These are phyloP conservation scores for Yamadazyma buinensis DNA, from an alignment of 1,139 yeast genomes.

Conservation along the genomic window DNA sequence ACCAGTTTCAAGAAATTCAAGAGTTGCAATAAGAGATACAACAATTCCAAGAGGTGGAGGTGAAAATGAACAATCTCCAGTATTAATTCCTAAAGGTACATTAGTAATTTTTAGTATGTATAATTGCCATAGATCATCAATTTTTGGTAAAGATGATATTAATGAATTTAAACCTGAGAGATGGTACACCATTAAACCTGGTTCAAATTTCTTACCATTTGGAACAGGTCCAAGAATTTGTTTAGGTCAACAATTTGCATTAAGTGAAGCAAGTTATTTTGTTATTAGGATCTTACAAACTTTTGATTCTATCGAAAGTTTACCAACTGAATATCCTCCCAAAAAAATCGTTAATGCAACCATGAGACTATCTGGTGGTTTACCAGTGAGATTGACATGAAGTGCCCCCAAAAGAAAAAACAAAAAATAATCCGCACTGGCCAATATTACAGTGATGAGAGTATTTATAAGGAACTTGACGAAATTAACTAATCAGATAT, in stretches of 20 bases:
- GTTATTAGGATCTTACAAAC: conserved; percentile 12
- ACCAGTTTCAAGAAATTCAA: conserved; percentile 46
- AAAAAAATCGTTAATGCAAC: conserved; percentile 31
- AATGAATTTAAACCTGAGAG: conserved; percentile 45
- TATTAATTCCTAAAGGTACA: conserved; percentile 43
- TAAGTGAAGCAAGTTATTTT: conserved; percentile 38
- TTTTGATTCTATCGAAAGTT: conserved; percentile 8
- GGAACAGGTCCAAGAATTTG: conserved; percentile 45
- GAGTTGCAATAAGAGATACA: conserved; percentile 41
- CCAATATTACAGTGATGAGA: conserved; percentile 1
- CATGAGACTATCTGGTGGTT: conserved; percentile 27
- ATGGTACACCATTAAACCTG: conserved; percentile 36
- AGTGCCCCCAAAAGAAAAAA: too few species aligned
- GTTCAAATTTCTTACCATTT: conserved; percentile 38
- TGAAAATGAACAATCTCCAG: conserved; percentile 34
- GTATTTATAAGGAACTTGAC: conserved; percentile 5
- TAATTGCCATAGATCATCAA: conserved; percentile 35
- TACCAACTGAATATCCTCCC: conserved; percentile 27
- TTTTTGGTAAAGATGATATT: conserved; percentile 51
- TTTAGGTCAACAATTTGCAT: conserved; percentile 45
- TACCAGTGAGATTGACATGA: conserved; percentile 2
- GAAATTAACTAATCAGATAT: conserved; percentile 13
- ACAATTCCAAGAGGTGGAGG: conserved; percentile 55
- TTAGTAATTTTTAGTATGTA: conserved; percentile 35
- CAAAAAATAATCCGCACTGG: too few species aligned